These are phyloP conservation scores for Paraleonurus japonicus DNA, from an alignment of 257 asterid genomes.

Conservation along the genomic window DNA sequence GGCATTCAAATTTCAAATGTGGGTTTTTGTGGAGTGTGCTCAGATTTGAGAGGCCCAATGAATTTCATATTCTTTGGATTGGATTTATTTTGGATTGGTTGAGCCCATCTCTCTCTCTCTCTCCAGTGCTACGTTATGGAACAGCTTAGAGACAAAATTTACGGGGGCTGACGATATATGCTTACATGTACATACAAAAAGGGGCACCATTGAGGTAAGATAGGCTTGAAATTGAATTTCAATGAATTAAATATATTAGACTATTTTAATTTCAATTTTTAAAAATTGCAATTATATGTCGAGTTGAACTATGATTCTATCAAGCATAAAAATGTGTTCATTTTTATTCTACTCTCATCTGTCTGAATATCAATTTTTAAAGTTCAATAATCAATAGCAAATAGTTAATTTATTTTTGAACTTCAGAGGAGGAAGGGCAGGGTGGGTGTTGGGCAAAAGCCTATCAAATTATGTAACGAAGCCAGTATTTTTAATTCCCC, in stretches of 20 bases:
- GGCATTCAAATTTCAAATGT: conserved; percentile 61
- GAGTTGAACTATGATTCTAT: background rate
- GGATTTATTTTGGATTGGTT: conserved; percentile 16
- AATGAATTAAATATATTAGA: too few species aligned
- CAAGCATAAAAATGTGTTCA: background rate
- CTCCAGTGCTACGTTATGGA: conserved; percentile 23
- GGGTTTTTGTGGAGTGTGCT: conserved; percentile 19
- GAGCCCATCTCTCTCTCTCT: conserved; percentile 12
- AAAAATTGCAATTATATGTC: too few species aligned
- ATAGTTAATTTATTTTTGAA: too few species aligned
- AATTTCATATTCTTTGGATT: conserved; percentile 16
- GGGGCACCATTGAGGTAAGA: background rate
- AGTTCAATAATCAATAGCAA: too few species aligned
- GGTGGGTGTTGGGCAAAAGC: too few species aligned
- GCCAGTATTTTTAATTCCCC: conserved; percentile 9
- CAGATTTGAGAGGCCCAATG: conserved; percentile 53
- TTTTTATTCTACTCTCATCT: too few species aligned
- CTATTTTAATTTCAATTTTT: too few species aligned
- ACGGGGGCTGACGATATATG: conserved; percentile 15
- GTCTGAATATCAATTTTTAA: too few species aligned
- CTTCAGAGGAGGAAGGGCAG: too few species aligned
- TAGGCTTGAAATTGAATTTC: too few species aligned
- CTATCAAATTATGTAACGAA: too few species aligned
- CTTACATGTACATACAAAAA: conserved; percentile 20
- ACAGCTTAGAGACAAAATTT: conserved; percentile 60